phyloP scores from a whole-genome alignment of 2,329 filamentous ascomycete species.

The Arthrobotrys pseudoclavata region DNA sequence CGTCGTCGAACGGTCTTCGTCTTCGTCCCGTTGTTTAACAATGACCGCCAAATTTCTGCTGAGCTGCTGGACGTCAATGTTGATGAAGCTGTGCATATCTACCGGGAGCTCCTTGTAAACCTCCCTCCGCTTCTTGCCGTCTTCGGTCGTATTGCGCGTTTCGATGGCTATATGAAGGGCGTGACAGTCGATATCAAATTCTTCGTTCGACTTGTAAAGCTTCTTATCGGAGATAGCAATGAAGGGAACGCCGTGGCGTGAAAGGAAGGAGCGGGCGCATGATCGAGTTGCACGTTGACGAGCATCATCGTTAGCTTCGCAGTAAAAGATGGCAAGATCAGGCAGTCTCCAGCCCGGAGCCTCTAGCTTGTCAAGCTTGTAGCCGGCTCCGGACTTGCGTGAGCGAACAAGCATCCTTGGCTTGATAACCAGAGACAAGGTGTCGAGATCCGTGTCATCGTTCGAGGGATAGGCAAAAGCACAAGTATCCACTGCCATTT shows the following conservation, averaged over 20 bases:
- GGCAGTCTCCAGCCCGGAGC: constrained; percentile 69
- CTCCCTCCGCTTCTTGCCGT: constrained; percentile 60
- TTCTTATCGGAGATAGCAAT: constrained; percentile 70
- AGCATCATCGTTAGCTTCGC: constrained; percentile 67
- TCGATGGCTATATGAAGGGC: constrained; percentile 70
- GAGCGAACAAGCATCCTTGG: constrained; percentile 51
- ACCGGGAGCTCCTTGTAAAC: constrained; percentile 69
- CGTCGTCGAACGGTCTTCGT: constrained; percentile 15
- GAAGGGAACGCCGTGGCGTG: constrained; percentile 68
- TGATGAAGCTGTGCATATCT: constrained; percentile 69
- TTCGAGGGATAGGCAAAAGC: constrained; percentile 65
- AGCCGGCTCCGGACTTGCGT: constrained; percentile 63
- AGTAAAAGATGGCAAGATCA: constrained; percentile 70
- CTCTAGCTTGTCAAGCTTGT: constrained; percentile 65
- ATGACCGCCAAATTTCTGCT: constrained; percentile 71
- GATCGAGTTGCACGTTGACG: constrained; percentile 66
- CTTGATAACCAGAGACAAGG: constrained; percentile 45
- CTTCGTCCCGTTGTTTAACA: constrained; percentile 47
- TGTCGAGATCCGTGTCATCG: constrained; percentile 3
- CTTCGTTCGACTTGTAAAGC: constrained; percentile 65
- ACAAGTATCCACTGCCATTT: constrained; percentile 71
- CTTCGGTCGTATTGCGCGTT: constrained; percentile 62
- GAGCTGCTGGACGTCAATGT: constrained; percentile 71
- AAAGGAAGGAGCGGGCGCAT: constrained; percentile 69
- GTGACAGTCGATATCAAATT: constrained; percentile 67